phyloP scores from a whole-genome alignment of 2,329 filamentous ascomycete genomes.

The Cytospora chrysosperma region DNA sequence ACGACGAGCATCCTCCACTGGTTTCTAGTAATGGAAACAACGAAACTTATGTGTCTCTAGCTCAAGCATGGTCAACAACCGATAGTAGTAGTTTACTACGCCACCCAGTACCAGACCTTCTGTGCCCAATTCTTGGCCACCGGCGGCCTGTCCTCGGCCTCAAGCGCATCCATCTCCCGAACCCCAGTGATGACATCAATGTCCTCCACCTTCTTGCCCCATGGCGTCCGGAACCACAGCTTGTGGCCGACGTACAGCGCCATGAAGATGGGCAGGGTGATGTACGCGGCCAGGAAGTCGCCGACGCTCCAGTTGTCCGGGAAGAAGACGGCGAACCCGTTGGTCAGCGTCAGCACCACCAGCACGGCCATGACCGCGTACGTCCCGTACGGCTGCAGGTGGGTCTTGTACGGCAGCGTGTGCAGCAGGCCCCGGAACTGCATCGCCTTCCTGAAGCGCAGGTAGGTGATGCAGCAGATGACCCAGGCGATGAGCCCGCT shows the following conservation, averaged over 20 bases:
- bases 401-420: conserved; percentile 51
- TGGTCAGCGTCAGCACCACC: conserved; percentile 64
- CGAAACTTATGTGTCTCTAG: neutral
- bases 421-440: conserved; percentile 48
- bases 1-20: neutral
- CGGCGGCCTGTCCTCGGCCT: conserved; percentile 46
- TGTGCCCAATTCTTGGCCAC: conserved; percentile 51
- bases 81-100: conserved; percentile 32
- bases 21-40: neutral
- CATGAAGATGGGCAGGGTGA: conserved; percentile 62
- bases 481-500: conserved; percentile 61
- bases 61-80: too few species aligned
- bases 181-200: conserved; percentile 59
- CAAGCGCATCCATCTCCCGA: conserved; percentile 61
- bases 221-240: conserved; percentile 45
- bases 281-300: conserved; percentile 64
- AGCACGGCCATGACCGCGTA: conserved; percentile 60
- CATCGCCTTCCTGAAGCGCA: conserved; percentile 60
- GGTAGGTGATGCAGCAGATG: conserved; percentile 56
- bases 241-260: conserved; percentile 63
- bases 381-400: conserved; percentile 62
- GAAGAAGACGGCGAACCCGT: conserved; percentile 75
- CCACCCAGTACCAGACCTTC: conserved; percentile 57
- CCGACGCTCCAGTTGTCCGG: conserved; percentile 60
- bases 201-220: conserved; percentile 43